phyloP scores from a whole-genome alignment of 2,329 filamentous ascomycete genomes.

The Botrytis sinoallii region DNA sequence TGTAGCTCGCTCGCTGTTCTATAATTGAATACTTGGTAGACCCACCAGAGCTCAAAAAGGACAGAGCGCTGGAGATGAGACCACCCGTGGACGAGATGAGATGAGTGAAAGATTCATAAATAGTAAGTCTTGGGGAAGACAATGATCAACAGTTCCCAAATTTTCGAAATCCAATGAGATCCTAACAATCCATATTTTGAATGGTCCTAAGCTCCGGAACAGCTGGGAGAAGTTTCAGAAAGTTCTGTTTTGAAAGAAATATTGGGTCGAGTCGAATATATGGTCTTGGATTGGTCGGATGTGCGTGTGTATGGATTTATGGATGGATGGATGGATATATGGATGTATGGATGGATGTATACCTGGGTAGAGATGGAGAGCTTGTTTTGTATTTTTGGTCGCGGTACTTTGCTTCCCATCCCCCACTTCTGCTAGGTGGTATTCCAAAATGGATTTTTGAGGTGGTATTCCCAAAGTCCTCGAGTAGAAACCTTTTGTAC shows the following conservation, averaged over 20 bases:
- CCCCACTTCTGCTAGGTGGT: conserved; percentile 11
- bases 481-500: background rate
- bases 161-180: background rate
- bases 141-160: conserved; percentile 3
- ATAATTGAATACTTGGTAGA: background rate
- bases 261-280: background rate
- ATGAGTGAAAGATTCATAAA: background rate
- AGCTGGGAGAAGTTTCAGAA: conserved; percentile 1
- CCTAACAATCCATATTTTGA: background rate
- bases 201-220: background rate
- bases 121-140: background rate
- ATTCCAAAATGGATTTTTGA: background rate
- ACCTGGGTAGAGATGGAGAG: background rate
- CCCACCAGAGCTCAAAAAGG: background rate
- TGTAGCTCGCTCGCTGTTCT: background rate
- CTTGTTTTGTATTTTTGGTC: background rate
- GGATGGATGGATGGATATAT: background rate
- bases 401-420: background rate
- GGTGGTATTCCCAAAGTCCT: background rate
- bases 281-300: background rate
- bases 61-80: background rate
- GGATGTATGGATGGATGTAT: background rate
- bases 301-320: background rate
- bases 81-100: background rate
- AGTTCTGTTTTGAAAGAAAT: background rate